These are phyloP conservation scores for Pterocarpus macrocarpus DNA, from an alignment of 306 rosid species.

Conservation along the genomic window DNA sequence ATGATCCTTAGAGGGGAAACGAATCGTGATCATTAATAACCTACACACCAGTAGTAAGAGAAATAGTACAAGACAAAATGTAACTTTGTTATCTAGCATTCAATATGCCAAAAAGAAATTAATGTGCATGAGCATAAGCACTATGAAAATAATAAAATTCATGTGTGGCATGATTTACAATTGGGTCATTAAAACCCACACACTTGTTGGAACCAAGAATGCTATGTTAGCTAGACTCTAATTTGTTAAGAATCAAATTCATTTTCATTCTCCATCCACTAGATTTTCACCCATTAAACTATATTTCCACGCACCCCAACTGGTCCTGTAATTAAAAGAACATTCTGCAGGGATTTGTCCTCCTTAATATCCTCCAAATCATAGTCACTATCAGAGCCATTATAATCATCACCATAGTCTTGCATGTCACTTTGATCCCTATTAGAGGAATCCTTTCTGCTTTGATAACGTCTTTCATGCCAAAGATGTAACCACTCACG, in stretches of 20 bases:
- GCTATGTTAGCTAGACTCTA: slow-evolving; percentile 13
- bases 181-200: slow-evolving; percentile 26
- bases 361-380: slow-evolving; percentile 55
- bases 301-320: slow-evolving; percentile 68
- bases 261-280: background rate
- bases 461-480: slow-evolving; percentile 61
- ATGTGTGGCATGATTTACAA: slow-evolving; percentile 21
- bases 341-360: slow-evolving; percentile 62
- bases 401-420: slow-evolving; percentile 44
- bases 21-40: background rate
- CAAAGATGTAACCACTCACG: slow-evolving; percentile 81
- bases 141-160: slow-evolving; percentile 12
- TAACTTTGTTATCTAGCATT: background rate
- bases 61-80: background rate
- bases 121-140: background rate
- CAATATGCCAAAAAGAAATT: slow-evolving; percentile 1
- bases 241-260: slow-evolving; percentile 22
- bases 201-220: background rate
- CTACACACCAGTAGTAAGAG: background rate
- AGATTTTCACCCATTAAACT: slow-evolving; percentile 16
- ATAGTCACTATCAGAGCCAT: slow-evolving; percentile 58
- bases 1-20: slow-evolving; percentile 32
- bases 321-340: slow-evolving; percentile 89
- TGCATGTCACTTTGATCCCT: slow-evolving; percentile 48
- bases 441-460: slow-evolving; percentile 52